Evolutionary conservation across 164 flowering plant genomes (phyloP), one percentile per base, ranked within the genome.

Genomic region (Kalanchoe fedtschenkoi): DNA sequence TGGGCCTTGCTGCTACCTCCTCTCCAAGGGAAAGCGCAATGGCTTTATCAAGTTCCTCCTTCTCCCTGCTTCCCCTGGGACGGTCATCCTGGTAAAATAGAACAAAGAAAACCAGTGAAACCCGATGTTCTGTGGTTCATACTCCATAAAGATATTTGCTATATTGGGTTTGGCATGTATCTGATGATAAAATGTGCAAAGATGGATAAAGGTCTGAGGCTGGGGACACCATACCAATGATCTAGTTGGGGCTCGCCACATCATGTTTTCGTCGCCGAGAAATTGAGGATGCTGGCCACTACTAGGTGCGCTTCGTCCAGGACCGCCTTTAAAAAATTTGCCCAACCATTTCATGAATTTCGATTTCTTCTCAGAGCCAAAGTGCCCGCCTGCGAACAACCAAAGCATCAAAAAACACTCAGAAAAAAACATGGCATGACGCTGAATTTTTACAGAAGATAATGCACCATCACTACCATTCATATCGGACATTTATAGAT

Each of bases 291-390:
- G 74, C 35, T 68, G 73, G 29, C 80, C 77, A 38, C 69, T 51
- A 38, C 69, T 51, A 9, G 61, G 60, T 0, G 68, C 66, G 6
- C 72, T 72, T 5, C 75, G 69, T 55, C 56, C 64, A 5, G 80
- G 68, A 22, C 86, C 74, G 35, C 72, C 74, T 54, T 81, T 85
- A 64, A 93, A 93, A 30, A 93, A 33, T 80, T 84, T 90, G 69
- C 85, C 66, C 58, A 93, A 69, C 98, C 98, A 90, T 76, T 74
- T 93, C 89, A 90, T 81, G 47, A 88, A 71, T 21, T 90, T 70
- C 13, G 88, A 87, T 54, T 82, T 86, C 59, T 80, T 78, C 70
- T 83, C 92, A 68, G 88, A 75, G 72, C 63, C 78, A 77, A 73
- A 66, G 42, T 74, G 74, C 69, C 92, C 92, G 83, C 84, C 70